Base-by-base conservation (phyloP, 1,139 yeast species). In the Pichia sp. region DNA sequence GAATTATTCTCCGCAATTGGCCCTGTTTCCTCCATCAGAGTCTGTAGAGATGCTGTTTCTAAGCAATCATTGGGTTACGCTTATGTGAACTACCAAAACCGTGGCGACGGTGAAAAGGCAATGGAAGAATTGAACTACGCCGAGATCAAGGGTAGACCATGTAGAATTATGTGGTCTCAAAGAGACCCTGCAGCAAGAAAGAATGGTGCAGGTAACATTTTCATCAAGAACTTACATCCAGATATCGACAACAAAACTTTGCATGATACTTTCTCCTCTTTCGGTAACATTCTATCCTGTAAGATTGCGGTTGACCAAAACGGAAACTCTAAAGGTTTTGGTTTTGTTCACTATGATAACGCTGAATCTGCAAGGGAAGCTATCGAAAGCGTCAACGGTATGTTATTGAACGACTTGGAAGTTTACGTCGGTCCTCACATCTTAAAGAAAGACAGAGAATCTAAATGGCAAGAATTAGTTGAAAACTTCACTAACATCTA, bases 101-200 rank as follows among this genome's bases (percentile, higher is more conserved):
- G 82, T 64, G 87, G 81, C 63, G 97, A 95, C 72, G 99, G 97
- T 70, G 93, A 87, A 77, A 85, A 82, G 71, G 99, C 99, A 63
- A 80, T 93, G 73, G 96, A 91, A 72, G 95, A 91, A 75, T 83
- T 95, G 76, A 95, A 93, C 88, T 93, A 93, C 79, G 77, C 91
- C 60, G 85, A 84, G 69, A 85, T 93, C 76, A 93, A 92, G 76
- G 98, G 97, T 71, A 91, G 88, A 71, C 93, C 97, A 68, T 91
- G 98, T 78, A 92, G 99, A 77, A 93, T 93, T 79, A 95, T 95
- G 99, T 92, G 98, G 97, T 91, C 98, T 64, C 99, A 95, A 81
- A 90, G 99, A 78, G 98, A 93, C 74, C 99, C 99, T 63, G 83
- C 97, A 62, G 75, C 86, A 68, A 89, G 99, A 82, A 90, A 89